Evolutionary conservation across 2,329 filamentous ascomycete genomes (phyloP), one percentile per base, ranked within the genome.

Genomic region (Penicillium concentricum): DNA sequence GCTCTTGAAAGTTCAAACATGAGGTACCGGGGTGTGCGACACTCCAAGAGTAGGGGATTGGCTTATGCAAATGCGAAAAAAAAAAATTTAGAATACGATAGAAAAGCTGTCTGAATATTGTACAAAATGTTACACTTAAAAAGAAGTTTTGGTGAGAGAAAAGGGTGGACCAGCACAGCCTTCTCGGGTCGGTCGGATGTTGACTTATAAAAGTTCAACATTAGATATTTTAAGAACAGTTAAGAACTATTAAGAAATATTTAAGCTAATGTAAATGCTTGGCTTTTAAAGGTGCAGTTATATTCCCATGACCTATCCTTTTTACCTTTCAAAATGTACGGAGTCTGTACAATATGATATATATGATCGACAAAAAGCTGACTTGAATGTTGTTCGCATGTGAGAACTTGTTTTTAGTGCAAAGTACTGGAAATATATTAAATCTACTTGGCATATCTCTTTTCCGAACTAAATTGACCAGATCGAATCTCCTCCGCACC

Each of bases 401-500:
- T 35, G 32, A 35, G 10, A 12, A 30, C 28, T 10, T 28, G 28
- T 8, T 10, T 28, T 28, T 10, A 26, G 24, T 26, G 6, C 24
- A 4, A 6, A 26, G 6, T 26, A 26, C 24, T 10, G 1, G 3
- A 10, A 8, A 28, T 28, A 30, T 30, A 30, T 30, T 30, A 10
- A 9, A 16, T 35, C 15, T 35, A 35, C 32, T 35, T 16, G 32
- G 15, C 32, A 16, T 16, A 32, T 20, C 28, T 30, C 13, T 35
- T 26, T 15, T 20, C 41, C 9, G 30, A 18, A 54, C 8, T 28
- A 28, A 75, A 72, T n/a, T 67, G 51, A 2, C 72, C 69, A 13
- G 69, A 58, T 16, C 52, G 61, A 10, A 75, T 69, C 61, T 77
- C 73, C 10, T 61, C 57, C 51, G 74, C 69, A 1, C 76, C 76